phyloP scores from a whole-genome alignment of 768 basidiomycete genomes.

The Suillus plorans region DNA sequence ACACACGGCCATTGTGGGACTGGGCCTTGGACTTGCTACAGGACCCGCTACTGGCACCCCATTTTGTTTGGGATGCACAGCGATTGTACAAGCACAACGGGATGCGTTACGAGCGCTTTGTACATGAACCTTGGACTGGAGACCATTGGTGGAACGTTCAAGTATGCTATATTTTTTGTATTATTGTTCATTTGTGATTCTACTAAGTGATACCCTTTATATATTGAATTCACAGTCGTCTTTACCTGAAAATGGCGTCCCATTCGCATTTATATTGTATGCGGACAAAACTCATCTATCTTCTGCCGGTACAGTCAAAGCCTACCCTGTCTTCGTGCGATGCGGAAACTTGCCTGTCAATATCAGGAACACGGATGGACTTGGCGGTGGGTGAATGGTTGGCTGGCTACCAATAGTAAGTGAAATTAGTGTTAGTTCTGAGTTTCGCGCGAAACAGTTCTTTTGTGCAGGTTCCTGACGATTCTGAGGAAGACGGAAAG shows the following conservation, averaged over 20 bases:
- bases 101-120: constrained; percentile 23
- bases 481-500: constrained; percentile 31
- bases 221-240: not conserved
- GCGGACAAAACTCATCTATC: constrained; percentile 41
- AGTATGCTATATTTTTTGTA: constrained; percentile 20
- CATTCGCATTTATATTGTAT: constrained; percentile 36
- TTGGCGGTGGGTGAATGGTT: constrained; percentile 35
- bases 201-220: no score
- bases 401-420: constrained; percentile 39
- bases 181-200: not conserved
- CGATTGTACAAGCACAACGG: constrained; percentile 28
- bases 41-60: constrained; percentile 3
- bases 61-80: constrained; percentile 35
- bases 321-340: constrained; percentile 35
- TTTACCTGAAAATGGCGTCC: constrained; percentile 16
- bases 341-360: constrained; percentile 33
- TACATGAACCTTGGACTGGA: constrained; percentile 39
- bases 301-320: constrained; percentile 37
- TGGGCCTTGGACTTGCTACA: constrained; percentile 11
- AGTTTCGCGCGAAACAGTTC: no score
- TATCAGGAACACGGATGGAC: constrained; percentile 33
- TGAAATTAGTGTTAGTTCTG: no score
- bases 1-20: constrained; percentile 9
- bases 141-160: constrained; percentile 37
- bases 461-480: not conserved